These are phyloP conservation scores for Pezicula rhizophila DNA, from an alignment of 2,329 filamentous ascomycete species.

Conservation along the genomic window DNA sequence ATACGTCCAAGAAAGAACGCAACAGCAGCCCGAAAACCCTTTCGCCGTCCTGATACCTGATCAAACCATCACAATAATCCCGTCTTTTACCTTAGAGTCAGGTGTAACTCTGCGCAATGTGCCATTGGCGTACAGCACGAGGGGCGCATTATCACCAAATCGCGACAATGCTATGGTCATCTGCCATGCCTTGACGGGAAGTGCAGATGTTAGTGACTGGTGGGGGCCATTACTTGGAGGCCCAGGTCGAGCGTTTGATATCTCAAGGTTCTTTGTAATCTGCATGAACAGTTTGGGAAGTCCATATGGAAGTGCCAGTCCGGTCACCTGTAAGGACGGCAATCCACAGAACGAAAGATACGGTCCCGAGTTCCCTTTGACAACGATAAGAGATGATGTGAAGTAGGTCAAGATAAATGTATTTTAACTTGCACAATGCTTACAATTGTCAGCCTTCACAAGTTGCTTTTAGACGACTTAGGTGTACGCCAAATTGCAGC, in stretches of 20 bases:
- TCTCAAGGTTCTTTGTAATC: slow-evolving; percentile 75
- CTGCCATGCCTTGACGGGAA: slow-evolving; percentile 81
- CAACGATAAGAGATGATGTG: slow-evolving; percentile 92
- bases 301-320: slow-evolving; percentile 81
- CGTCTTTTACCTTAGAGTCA: slow-evolving; percentile 87
- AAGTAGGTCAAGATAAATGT: slow-evolving; percentile 52
- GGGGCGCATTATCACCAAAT: slow-evolving; percentile 52
- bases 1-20: slow-evolving; percentile 32
- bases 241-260: slow-evolving; percentile 73
- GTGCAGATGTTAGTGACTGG: slow-evolving; percentile 80
- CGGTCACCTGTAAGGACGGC: slow-evolving; percentile 82
- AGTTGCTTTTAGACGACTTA: slow-evolving; percentile 71
- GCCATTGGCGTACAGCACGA: slow-evolving; percentile 61
- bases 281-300: slow-evolving; percentile 83
- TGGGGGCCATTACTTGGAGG: slow-evolving; percentile 80
- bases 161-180: slow-evolving; percentile 67
- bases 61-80: slow-evolving; percentile 80
- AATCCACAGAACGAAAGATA: slow-evolving; percentile 69
- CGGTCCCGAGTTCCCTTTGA: slow-evolving; percentile 92
- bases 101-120: slow-evolving; percentile 77
- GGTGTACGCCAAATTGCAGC: slow-evolving; percentile 73
- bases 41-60: slow-evolving; percentile 81
- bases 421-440: slow-evolving; percentile 12
- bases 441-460: slow-evolving; percentile 58
- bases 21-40: slow-evolving; percentile 79